Evolutionary conservation across 2,329 filamentous ascomycete species (phyloP).

Genomic region (Tolypocladium inflatum): DNA sequence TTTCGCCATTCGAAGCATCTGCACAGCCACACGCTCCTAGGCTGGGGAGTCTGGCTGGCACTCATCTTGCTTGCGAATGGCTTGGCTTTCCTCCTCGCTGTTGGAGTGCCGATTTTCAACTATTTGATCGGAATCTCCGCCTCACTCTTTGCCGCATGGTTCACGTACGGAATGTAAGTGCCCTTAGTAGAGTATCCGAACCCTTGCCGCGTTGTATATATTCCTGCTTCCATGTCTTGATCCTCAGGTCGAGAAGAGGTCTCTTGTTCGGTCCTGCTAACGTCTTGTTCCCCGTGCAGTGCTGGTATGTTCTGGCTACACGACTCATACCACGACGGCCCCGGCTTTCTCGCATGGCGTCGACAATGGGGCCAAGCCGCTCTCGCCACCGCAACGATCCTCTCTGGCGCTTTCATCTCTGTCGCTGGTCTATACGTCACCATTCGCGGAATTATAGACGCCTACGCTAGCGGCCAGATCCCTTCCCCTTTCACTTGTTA

Average conservation of each 20-base stretch:
- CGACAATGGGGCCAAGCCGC: constrained; percentile 26
- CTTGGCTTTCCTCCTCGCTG: constrained; percentile 30
- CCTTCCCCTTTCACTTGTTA: constrained; percentile 8
- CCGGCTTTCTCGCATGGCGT: constrained; percentile 26
- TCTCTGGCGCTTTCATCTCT: constrained; percentile 37
- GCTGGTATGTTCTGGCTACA: constrained; percentile 43
- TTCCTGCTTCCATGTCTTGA: not conserved
- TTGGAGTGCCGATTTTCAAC: constrained; percentile 44
- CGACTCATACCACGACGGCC: constrained; percentile 33
- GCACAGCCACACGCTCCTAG: constrained; percentile 34
- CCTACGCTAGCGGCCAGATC: constrained; percentile 8
- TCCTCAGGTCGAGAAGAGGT: not conserved
- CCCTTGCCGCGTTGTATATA: not conserved
- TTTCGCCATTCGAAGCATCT: constrained; percentile 36
- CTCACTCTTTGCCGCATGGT: constrained; percentile 42
- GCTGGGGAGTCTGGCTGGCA: constrained; percentile 36
- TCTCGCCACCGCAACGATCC: constrained; percentile 29
- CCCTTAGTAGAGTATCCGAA: not conserved
- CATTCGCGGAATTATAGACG: constrained; percentile 21
- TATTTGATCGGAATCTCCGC: constrained; percentile 42
- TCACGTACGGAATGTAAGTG: constrained; percentile 36
- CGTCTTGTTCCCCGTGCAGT: not conserved
- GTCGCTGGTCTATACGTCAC: constrained; percentile 40
- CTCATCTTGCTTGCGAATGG: constrained; percentile 36
- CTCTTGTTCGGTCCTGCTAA: not conserved